phyloP scores from a whole-genome alignment of 768 basidiomycete species.

The Megacollybia marginata region DNA sequence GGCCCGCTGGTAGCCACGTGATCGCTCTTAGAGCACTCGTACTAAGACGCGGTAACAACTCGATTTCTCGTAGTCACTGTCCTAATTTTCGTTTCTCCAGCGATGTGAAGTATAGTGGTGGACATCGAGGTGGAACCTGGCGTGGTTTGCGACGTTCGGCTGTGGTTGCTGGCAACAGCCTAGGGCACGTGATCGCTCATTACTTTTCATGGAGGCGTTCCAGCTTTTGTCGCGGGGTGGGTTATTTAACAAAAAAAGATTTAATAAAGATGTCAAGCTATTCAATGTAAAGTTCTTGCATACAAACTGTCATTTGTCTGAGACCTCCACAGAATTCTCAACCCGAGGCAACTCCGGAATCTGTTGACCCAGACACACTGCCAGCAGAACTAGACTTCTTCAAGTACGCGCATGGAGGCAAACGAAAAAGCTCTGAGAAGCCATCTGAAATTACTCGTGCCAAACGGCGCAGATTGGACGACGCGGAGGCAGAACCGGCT shows the following conservation, averaged over 20 bases:
- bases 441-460: conserved; percentile 3
- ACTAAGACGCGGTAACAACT: too few relatives aligned
- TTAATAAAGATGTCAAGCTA: conserved; percentile 59
- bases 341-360: conserved; percentile 10
- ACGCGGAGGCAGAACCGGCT: conserved; percentile 2
- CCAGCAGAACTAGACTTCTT: conserved; percentile 88
- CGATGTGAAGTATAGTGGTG: too few relatives aligned
- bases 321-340: conserved; percentile 11
- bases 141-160: too few relatives aligned
- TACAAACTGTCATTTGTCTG: conserved; percentile 4
- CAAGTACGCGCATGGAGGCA: conserved; percentile 62
- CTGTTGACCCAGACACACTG: conserved; percentile 39
- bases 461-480: conserved; percentile 8
- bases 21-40: too few relatives aligned
- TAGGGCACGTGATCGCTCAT: too few relatives aligned
- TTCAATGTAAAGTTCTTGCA: conserved; percentile 49
- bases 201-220: conserved; percentile 69
- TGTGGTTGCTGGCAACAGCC: too few relatives aligned
- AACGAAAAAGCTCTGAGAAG: conserved; percentile 35
- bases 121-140: too few relatives aligned
- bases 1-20: too few relatives aligned
- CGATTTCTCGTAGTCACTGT: too few relatives aligned
- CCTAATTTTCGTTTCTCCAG: too few relatives aligned
- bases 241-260: conserved; percentile 71
- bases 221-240: conserved; percentile 86